Conservation (phyloP, 192 early-diverging fungal species). For the Coemansia sp. region DNA sequence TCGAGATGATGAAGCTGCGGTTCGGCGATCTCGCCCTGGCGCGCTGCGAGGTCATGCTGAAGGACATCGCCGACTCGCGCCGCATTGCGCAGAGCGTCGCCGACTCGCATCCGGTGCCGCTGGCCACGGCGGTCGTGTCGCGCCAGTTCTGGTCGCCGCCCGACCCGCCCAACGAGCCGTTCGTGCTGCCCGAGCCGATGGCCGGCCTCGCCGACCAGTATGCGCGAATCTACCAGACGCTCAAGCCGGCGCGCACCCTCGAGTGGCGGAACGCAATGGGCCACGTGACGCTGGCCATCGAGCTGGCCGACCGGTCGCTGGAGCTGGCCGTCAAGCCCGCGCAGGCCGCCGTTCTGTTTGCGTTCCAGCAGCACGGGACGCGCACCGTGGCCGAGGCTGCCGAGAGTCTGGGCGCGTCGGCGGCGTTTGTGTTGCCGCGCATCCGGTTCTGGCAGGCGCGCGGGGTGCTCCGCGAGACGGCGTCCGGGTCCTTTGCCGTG, state of each 20-base stretch:
- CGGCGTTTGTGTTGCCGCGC: slow-evolving; percentile 19
- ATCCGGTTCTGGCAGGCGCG: slow-evolving; percentile 43
- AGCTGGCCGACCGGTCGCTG: slow-evolving; percentile 56
- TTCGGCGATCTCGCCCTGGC: slow-evolving; percentile 66
- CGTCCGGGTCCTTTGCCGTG: slow-evolving; percentile 14
- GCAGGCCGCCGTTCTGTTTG: slow-evolving; percentile 58
- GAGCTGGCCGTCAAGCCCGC: slow-evolving; percentile 55
- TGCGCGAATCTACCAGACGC: slow-evolving; percentile 45
- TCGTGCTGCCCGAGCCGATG: slow-evolving; percentile 50
- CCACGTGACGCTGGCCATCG: slow-evolving; percentile 57
- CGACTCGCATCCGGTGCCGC: slow-evolving; percentile 23
- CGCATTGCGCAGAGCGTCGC: slow-evolving; percentile 60
- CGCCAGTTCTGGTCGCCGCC: slow-evolving; percentile 64
- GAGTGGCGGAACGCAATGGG: slow-evolving; percentile 59
- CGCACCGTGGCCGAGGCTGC: slow-evolving; percentile 18
- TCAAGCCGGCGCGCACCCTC: slow-evolving; percentile 64
- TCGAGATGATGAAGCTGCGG: slow-evolving; percentile 73
- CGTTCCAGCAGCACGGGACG: slow-evolving; percentile 15
- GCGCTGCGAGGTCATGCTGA: slow-evolving; percentile 78
- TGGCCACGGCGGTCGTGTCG: slow-evolving; percentile 59
- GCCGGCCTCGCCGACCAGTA: slow-evolving; percentile 49
- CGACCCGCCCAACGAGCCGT: slow-evolving; percentile 27
- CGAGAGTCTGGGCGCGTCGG: slow-evolving; percentile 18
- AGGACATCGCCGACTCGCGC: slow-evolving; percentile 73
- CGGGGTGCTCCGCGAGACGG: slow-evolving; percentile 41